Evolutionary conservation across 1,284 basidiomycete species (phyloP).

Genomic region (Ganoderma leucocontextum): DNA sequence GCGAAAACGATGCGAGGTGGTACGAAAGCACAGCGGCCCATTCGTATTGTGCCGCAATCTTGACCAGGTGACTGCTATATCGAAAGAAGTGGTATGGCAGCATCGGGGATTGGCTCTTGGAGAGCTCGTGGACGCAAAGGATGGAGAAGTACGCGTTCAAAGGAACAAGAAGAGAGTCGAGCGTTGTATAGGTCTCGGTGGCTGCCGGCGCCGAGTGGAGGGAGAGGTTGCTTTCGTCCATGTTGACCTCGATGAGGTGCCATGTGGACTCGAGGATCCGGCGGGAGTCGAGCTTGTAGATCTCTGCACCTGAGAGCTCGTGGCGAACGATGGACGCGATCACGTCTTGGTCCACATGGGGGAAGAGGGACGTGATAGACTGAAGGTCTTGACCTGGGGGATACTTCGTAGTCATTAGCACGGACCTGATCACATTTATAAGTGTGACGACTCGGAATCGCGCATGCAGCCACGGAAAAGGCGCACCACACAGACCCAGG

Average conservation of each 20-base stretch:
- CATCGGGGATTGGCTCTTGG: constrained; percentile 38
- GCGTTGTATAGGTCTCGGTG: constrained; percentile 41
- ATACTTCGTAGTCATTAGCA: constrained; percentile 30
- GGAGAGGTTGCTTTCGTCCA: constrained; percentile 40
- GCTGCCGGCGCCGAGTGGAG: constrained; percentile 38
- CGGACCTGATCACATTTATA: constrained; percentile 20
- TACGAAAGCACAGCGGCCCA: constrained; percentile 46
- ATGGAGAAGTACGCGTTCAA: constrained; percentile 46
- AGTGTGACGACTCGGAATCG: constrained; percentile 8
- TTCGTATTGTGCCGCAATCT: constrained; percentile 43
- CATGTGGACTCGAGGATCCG: constrained; percentile 43
- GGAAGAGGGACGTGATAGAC: constrained; percentile 41
- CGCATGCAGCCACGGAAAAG: constrained; percentile 14
- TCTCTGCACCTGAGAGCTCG: constrained; percentile 39
- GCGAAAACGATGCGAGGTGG: constrained; percentile 44
- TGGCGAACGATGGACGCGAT: constrained; percentile 43
- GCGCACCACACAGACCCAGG: constrained; percentile 23
- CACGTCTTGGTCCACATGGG: constrained; percentile 43
- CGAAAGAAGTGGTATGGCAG: constrained; percentile 43
- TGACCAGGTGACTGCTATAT: constrained; percentile 43
- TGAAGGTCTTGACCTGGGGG: constrained; percentile 33
- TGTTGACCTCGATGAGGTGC: constrained; percentile 40
- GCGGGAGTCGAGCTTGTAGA: constrained; percentile 46
- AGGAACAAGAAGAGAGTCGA: constrained; percentile 46
- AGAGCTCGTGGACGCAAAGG: constrained; percentile 41